Evolutionary conservation across 1,139 yeast species (phyloP).

Genomic region (Pichia sp.): DNA sequence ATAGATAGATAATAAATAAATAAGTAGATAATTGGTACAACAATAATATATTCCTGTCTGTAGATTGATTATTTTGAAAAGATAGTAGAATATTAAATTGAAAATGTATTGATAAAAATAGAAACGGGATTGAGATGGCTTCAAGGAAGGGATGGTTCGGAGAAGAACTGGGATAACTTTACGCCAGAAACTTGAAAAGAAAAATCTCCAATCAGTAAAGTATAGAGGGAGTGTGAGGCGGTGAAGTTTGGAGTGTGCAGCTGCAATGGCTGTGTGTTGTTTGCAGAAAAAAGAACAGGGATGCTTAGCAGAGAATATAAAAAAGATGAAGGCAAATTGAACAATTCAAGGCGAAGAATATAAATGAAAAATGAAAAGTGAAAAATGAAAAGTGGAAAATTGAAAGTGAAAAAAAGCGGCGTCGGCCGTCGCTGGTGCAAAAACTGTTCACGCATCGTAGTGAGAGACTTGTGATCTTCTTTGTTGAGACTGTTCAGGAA

Average conservation of each 20-base stretch:
- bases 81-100: neutral
- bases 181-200: neutral
- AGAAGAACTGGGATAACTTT: neutral
- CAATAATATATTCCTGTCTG: neutral
- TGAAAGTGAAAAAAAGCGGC: neutral
- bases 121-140: neutral
- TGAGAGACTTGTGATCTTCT: neutral
- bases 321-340: neutral
- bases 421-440: neutral
- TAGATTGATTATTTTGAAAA: neutral
- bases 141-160: neutral
- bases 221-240: neutral
- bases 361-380: no score
- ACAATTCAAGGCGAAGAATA: neutral
- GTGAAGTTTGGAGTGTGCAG: neutral
- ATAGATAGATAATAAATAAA: neutral
- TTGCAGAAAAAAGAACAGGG: neutral
- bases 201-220: neutral
- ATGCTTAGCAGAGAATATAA: neutral
- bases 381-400: neutral
- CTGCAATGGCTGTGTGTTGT: neutral
- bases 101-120: neutral
- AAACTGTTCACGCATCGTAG: slow-evolving; percentile 1
- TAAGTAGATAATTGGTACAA: no score
- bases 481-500: neutral